Evolutionary conservation across 768 basidiomycete genomes (phyloP).

Genomic region (Leccinum olivaceopallidum): DNA sequence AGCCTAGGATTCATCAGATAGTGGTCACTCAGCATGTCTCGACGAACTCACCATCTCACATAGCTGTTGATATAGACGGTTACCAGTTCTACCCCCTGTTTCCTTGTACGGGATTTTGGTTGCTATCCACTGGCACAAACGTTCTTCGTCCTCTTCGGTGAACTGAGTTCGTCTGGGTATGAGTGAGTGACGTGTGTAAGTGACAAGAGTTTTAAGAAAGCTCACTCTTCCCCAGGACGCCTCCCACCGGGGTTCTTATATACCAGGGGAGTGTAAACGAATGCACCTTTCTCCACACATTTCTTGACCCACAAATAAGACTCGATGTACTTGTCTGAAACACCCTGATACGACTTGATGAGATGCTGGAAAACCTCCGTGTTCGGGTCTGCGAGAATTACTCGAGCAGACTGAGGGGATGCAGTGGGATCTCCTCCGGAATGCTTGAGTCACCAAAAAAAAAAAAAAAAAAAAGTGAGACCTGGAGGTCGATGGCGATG

Average conservation of each 20-base stretch:
- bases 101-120: conserved; percentile 82
- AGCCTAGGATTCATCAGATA: conserved; percentile 39
- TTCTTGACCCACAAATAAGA: conserved; percentile 84
- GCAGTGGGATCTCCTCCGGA: conserved; percentile 79
- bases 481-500: conserved; percentile 4
- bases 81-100: conserved; percentile 79
- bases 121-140: conserved; percentile 78
- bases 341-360: conserved; percentile 68
- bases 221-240: conserved; percentile 79
- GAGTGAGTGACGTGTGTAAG: background rate
- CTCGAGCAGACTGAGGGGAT: conserved; percentile 66
- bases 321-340: conserved; percentile 74
- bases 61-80: conserved; percentile 80
- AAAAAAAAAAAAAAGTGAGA: background rate
- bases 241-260: conserved; percentile 86
- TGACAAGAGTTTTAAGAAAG: background rate
- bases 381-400: conserved; percentile 79
- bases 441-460: conserved; percentile 46
- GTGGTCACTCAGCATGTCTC: background rate
- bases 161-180: conserved; percentile 70
- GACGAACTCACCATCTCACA: conserved; percentile 59
- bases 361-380: conserved; percentile 76
- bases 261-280: conserved; percentile 71
- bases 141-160: conserved; percentile 72
- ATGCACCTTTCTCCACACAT: conserved; percentile 67